phyloP scores from a whole-genome alignment of 371 early-diverging fungal species.

The Choanephora cucurbitarum region DNA sequence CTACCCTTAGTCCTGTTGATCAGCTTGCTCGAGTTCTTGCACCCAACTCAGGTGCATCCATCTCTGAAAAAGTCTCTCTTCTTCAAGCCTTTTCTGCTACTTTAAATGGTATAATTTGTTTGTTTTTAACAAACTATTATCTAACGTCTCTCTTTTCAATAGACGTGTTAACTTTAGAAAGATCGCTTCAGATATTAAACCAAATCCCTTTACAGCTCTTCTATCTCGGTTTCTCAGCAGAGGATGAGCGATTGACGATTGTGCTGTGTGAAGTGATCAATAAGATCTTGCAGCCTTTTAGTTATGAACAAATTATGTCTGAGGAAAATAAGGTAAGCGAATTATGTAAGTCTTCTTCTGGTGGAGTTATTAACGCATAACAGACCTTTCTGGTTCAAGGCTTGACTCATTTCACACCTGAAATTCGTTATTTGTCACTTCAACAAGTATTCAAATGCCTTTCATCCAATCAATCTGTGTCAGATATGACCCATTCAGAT shows the following conservation, averaged over 20 bases:
- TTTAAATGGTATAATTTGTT: conserved; percentile 26
- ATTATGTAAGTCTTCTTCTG: too few species aligned
- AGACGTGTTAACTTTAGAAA: conserved; percentile 25
- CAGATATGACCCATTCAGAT: conserved; percentile 44
- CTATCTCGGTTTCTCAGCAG: conserved; percentile 30
- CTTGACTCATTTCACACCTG: conserved; percentile 43
- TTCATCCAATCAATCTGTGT: conserved; percentile 16
- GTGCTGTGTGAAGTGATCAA: conserved; percentile 33
- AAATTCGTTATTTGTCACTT: conserved; percentile 44
- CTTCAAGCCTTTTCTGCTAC: conserved; percentile 33
- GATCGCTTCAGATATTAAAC: conserved; percentile 26
- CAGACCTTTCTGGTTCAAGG: conserved; percentile 48
- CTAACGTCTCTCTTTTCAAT: too few species aligned
- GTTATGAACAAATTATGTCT: conserved; percentile 26
- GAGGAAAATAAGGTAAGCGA: conserved; percentile 24
- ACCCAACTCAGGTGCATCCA: conserved; percentile 18
- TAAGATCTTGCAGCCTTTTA: conserved; percentile 34
- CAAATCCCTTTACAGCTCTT: conserved; percentile 30
- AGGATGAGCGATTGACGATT: conserved; percentile 25
- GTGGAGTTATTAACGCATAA: not conserved
- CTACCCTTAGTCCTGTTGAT: conserved; percentile 21
- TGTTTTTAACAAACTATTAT: not conserved
- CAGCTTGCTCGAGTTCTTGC: conserved; percentile 30
- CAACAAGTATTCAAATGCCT: conserved; percentile 50
- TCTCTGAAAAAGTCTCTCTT: conserved; percentile 27